Percentiles rank a stretch among this genome's conserved stretches.
Conservation (phyloP, 2,329 filamentous ascomycete genomes). For the Arthrocladium fulminans region DNA sequence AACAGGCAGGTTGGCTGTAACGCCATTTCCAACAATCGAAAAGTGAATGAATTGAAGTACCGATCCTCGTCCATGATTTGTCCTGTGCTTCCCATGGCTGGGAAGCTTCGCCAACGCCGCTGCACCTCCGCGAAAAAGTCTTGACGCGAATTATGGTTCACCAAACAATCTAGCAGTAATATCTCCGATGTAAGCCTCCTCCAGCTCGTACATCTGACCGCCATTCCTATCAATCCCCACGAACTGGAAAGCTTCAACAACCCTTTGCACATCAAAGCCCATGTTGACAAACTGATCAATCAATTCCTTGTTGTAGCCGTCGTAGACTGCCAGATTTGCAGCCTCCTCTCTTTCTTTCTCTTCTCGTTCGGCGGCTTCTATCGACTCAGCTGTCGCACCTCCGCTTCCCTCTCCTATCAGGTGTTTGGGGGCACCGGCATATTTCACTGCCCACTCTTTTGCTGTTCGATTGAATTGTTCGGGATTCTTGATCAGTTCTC, state of each 20-base stretch:
- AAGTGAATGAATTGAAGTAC: too few relatives aligned
- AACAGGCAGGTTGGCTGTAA: too few relatives aligned
- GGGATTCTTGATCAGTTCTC: constrained; percentile 73
- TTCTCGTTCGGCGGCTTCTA: constrained; percentile 49
- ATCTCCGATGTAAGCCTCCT: constrained; percentile 82
- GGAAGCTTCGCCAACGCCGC: background rate
- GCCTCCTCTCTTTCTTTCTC: constrained; percentile 41
- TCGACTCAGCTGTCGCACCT: constrained; percentile 44
- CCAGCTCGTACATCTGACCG: constrained; percentile 75
- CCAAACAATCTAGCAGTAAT: constrained; percentile 77
- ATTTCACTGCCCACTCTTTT: constrained; percentile 78
- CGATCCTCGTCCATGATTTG: too few relatives aligned
- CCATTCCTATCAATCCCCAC: constrained; percentile 71
- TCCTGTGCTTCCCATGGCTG: background rate
- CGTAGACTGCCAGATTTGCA: constrained; percentile 55
- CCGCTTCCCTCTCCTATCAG: constrained; percentile 47
- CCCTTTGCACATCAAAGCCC: constrained; percentile 82
- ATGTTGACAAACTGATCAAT: constrained; percentile 78
- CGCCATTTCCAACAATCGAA: too few relatives aligned
- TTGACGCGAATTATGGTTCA: constrained; percentile 49
- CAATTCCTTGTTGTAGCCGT: constrained; percentile 76
- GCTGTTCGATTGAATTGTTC: constrained; percentile 72
- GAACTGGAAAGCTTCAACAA: constrained; percentile 73
- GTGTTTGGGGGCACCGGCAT: constrained; percentile 64
- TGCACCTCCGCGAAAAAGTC: background rate